Evolutionary conservation across 2,329 filamentous ascomycete species (phyloP).

Genomic region (Stagonosporopsis vannaccii): DNA sequence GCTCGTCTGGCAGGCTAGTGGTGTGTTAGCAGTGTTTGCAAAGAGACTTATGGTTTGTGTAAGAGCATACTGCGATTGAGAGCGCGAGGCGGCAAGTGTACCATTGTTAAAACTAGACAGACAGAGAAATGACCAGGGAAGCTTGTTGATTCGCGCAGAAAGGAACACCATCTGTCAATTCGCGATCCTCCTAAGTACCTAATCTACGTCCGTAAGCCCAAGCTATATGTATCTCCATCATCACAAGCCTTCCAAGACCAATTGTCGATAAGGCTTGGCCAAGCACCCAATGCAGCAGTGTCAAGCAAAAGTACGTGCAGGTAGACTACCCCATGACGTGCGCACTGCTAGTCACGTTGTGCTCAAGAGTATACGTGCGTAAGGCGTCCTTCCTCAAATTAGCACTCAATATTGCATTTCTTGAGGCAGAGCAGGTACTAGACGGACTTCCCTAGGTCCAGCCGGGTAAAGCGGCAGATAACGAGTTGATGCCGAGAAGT

Average conservation of each 20-base stretch:
- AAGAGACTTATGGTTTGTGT: too few species aligned
- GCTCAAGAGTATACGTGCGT: neutral
- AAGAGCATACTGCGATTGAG: neutral
- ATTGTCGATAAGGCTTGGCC: conserved; percentile 2
- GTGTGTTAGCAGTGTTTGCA: neutral
- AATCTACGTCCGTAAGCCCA: neutral
- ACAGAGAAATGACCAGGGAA: too few species aligned
- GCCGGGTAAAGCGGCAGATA: conserved; percentile 8
- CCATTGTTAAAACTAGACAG: conserved; percentile 3
- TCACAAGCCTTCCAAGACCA: conserved; percentile 4
- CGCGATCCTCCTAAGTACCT: neutral
- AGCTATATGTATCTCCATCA: neutral
- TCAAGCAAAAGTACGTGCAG: neutral
- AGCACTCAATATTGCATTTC: neutral
- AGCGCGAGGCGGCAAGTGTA: neutral
- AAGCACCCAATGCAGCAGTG: neutral
- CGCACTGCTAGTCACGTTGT: neutral
- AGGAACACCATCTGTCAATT: neutral
- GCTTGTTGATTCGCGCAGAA: neutral
- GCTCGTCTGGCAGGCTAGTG: neutral
- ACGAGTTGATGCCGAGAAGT: conserved; percentile 3
- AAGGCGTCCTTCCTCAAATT: conserved; percentile 9
- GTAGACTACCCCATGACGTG: neutral
- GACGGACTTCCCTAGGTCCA: neutral
- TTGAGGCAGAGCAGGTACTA: neutral